A percentile compares a stretch with the other conserved stretches of the same genome.
Conservation (phyloP, 2,329 filamentous ascomycete species). For the Hymenoscyphus fraxineus region DNA sequence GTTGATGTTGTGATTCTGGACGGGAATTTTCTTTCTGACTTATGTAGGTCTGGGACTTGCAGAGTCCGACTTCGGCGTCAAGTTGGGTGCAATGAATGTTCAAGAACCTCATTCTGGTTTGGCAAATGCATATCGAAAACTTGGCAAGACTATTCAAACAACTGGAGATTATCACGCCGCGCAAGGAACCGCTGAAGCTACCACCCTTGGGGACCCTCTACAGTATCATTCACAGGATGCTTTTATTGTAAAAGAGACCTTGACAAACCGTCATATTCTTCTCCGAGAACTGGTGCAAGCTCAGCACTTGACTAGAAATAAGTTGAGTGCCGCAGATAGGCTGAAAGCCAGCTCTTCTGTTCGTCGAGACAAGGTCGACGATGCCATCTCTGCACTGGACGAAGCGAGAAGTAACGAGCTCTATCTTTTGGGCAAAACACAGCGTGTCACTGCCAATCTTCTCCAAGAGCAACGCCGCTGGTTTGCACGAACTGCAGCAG, state of each 20-base stretch:
- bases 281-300: constrained; percentile 90
- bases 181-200: constrained; percentile 93
- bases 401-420: constrained; percentile 81
- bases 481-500: constrained; percentile 82
- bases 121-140: constrained; percentile 86
- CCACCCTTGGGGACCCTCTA: constrained; percentile 87
- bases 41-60: constrained; percentile 78
- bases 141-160: constrained; percentile 89
- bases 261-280: constrained; percentile 96
- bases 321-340: constrained; percentile 80
- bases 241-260: constrained; percentile 95
- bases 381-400: constrained; percentile 86
- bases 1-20: constrained; percentile 21
- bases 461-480: constrained; percentile 85
- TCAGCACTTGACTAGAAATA: constrained; percentile 78
- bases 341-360: constrained; percentile 84
- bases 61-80: constrained; percentile 90
- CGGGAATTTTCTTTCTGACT: constrained; percentile 31
- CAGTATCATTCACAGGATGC: constrained; percentile 94
- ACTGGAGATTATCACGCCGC: constrained; percentile 94
- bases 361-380: constrained; percentile 91
- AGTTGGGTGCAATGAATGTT: constrained; percentile 78
- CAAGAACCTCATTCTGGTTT: constrained; percentile 90
- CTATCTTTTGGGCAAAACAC: constrained; percentile 79
- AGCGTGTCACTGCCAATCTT: constrained; percentile 84